Evolutionary conservation across 768 basidiomycete genomes (phyloP).

Genomic region (Tulasnella sp.): DNA sequence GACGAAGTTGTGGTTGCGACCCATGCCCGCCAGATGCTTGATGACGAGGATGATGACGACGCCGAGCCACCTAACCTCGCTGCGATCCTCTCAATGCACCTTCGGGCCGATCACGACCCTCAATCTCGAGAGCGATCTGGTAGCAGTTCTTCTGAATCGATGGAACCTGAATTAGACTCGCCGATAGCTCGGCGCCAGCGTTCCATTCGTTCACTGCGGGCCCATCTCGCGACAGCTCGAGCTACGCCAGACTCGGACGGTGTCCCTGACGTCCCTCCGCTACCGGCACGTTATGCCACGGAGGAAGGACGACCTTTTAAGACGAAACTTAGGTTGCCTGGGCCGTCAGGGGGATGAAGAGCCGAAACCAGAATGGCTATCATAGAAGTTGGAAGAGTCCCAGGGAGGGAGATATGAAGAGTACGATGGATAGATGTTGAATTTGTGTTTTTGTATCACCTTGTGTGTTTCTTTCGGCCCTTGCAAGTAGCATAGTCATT

Average conservation of each 20-base stretch:
- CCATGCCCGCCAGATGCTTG: neutral
- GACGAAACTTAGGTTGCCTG: neutral
- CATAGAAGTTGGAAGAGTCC: too few species aligned
- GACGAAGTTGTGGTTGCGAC: neutral
- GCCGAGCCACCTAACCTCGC: slow-evolving; percentile 6
- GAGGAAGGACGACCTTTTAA: neutral
- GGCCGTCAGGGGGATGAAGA: too few species aligned
- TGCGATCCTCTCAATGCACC: slow-evolving; percentile 11
- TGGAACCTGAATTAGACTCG: neutral
- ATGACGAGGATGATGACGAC: slow-evolving; percentile 1
- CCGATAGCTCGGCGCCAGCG: slow-evolving; percentile 2
- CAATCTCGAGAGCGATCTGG: neutral
- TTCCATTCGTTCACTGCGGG: slow-evolving; percentile 6
- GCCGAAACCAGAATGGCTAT: too few species aligned
- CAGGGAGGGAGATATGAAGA: too few species aligned
- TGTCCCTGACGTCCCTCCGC: neutral
- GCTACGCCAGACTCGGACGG: slow-evolving; percentile 9
- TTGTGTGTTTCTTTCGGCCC: too few species aligned
- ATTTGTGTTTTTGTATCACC: too few species aligned
- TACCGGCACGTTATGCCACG: neutral
- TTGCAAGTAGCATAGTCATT: too few species aligned
- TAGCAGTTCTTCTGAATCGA: neutral
- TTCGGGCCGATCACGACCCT: neutral
- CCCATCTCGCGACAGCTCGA: neutral
- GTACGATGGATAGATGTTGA: too few species aligned